Evolutionary conservation across 805 yeast genomes (phyloP).

Genomic region (Torulaspora franciscae): DNA sequence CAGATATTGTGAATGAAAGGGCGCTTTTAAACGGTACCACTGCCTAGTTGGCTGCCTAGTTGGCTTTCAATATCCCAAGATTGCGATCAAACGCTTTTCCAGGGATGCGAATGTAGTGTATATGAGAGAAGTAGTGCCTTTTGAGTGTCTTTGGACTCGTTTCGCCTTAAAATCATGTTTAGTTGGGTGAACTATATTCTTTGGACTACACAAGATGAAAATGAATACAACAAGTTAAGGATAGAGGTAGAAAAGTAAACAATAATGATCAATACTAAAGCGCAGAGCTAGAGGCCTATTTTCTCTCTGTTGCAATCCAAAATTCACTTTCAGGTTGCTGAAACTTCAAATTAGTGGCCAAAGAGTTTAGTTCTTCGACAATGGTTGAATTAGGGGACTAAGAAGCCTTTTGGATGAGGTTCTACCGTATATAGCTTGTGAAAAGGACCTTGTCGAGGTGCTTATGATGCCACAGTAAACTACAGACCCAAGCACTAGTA

Average conservation of each 20-base stretch:
- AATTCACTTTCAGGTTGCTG: neutral
- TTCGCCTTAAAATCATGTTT: neutral
- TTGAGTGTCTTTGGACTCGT: neutral
- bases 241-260: neutral
- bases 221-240: too few relatives aligned
- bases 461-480: neutral
- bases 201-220: too few relatives aligned
- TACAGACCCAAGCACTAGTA: neutral
- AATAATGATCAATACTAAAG: neutral
- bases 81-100: neutral
- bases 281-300: neutral
- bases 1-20: neutral
- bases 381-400: neutral
- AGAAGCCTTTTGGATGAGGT: neutral
- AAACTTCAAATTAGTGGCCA: neutral
- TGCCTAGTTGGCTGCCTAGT: neutral
- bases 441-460: neutral
- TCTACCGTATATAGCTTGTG: neutral
- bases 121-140: neutral
- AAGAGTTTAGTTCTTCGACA: neutral
- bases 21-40: neutral
- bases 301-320: neutral
- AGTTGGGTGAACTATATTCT: neutral
- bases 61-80: neutral
- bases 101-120: neutral